phyloP scores from a whole-genome alignment of 2,329 filamentous ascomycete species.

The Ophiostoma perfectum region DNA sequence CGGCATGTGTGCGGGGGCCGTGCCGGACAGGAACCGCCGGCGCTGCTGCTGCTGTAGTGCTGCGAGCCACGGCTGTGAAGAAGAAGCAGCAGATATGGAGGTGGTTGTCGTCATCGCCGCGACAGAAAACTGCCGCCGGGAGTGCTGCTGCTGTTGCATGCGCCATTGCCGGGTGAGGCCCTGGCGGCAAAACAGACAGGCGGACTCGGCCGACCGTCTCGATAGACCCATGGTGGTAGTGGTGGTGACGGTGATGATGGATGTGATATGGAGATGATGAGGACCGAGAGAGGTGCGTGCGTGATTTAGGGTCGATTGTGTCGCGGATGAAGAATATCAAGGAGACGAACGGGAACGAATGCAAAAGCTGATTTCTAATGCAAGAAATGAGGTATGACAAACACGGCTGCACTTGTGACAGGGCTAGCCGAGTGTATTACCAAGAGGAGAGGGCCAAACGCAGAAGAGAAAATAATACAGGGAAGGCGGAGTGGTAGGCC shows the following conservation, averaged over 20 bases:
- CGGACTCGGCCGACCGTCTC: constrained; percentile 35
- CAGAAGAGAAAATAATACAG: too few relatives aligned
- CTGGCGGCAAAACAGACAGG: constrained; percentile 40
- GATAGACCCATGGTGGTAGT: constrained; percentile 38
- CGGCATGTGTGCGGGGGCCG: constrained; percentile 40
- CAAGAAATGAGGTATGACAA: not conserved
- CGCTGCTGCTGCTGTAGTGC: constrained; percentile 36
- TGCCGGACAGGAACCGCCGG: constrained; percentile 39
- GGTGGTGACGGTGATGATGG: not conserved
- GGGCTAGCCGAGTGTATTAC: not conserved
- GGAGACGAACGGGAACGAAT: not conserved
- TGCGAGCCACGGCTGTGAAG: constrained; percentile 29
- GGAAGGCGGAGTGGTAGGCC: not conserved
- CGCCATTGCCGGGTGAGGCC: constrained; percentile 39
- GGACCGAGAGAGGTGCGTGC: not conserved
- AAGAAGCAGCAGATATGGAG: constrained; percentile 30
- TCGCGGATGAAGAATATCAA: not conserved
- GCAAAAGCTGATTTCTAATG: constrained; percentile 12
- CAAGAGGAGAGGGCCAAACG: constrained; percentile 16
- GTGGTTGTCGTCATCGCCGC: constrained; percentile 8
- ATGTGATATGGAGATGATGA: not conserved
- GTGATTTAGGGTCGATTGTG: constrained; percentile 6
- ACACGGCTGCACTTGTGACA: not conserved
- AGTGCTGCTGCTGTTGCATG: constrained; percentile 36
- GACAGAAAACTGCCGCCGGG: constrained; percentile 28